Evolutionary conservation across 129 eudicot species (phyloP).

Genomic region (Tagetes patula): DNA sequence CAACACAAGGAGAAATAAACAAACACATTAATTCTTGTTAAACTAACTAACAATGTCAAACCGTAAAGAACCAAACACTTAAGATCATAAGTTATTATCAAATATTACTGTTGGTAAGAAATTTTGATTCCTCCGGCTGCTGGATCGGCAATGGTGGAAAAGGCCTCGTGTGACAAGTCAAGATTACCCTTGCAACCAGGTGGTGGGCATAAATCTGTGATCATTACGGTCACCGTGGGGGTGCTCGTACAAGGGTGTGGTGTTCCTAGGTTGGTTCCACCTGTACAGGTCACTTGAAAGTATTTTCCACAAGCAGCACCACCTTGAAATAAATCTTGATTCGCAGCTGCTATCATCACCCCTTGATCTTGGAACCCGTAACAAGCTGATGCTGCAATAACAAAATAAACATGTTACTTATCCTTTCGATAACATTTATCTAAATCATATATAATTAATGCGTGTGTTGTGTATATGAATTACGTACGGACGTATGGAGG

Average conservation of each 20-base stretch:
- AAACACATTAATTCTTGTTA: not conserved
- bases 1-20: not conserved
- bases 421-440: not conserved
- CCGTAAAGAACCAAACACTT: no score
- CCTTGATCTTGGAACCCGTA: slow-evolving; percentile 6
- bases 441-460: not conserved
- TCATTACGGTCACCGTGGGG: not conserved
- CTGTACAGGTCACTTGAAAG: not conserved
- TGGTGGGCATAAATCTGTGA: not conserved
- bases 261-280: not conserved
- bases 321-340: slow-evolving; percentile 2
- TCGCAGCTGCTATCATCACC: slow-evolving; percentile 7
- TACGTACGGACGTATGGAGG: slow-evolving; percentile 4
- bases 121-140: slow-evolving; percentile 1
- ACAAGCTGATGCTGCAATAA: slow-evolving; percentile 8
- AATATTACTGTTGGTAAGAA: not conserved
- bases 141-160: not conserved
- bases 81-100: not conserved
- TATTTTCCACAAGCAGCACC: not conserved
- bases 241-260: slow-evolving; percentile 6
- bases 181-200: slow-evolving; percentile 6
- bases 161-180: slow-evolving; percentile 10
- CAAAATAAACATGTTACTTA: not conserved
- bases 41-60: not conserved
- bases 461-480: not conserved